phyloP scores from a whole-genome alignment of 139 green algal genomes.

The Closterium sp. region DNA sequence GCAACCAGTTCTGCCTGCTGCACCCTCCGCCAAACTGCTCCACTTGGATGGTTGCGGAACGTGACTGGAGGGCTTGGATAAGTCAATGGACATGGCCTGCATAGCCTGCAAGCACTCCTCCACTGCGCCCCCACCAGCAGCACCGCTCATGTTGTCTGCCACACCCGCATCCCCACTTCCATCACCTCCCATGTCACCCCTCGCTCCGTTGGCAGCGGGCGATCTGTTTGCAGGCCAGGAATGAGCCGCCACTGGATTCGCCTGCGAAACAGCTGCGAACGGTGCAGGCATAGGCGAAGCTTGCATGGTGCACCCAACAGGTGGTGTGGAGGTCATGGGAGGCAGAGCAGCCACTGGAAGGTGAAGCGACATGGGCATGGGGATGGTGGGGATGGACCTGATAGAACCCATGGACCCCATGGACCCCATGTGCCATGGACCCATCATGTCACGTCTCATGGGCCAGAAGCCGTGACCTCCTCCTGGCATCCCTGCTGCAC shows the following conservation, averaged over 20 bases:
- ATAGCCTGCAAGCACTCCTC: neutral
- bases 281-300: neutral
- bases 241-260: neutral
- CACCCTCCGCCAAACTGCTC: neutral
- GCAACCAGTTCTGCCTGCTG: neutral
- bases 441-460: neutral
- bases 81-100: neutral
- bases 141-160: neutral
- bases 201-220: neutral
- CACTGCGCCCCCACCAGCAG: neutral
- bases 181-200: neutral
- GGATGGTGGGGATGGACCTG: neutral
- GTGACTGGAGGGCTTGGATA: neutral
- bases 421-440: neutral
- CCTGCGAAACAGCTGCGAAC: neutral
- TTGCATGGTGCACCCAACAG: neutral
- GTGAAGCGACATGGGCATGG: neutral
- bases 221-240: neutral
- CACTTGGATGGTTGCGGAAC: neutral
- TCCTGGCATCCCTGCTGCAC: neutral
- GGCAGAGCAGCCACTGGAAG: neutral
- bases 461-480: neutral
- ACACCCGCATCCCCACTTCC: neutral
- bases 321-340: neutral
- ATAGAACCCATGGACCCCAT: neutral